Conservation (phyloP, 345 rosid species). For the Eucalyptus curtisii region DNA sequence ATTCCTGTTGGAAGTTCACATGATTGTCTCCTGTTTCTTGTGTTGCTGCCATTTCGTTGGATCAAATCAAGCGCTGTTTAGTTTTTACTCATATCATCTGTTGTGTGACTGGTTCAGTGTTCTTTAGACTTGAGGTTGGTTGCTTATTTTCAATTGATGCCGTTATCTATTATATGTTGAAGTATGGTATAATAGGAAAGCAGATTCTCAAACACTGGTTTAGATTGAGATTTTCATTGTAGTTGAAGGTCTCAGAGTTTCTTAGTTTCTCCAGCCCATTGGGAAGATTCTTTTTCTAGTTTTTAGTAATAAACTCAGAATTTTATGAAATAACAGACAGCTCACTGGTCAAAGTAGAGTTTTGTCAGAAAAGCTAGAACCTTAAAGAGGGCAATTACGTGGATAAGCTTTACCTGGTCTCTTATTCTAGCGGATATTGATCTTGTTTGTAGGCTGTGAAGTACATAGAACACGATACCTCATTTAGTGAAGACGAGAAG, state of each 20-base stretch:
- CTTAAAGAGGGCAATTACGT: not conserved
- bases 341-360: not conserved
- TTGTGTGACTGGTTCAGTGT: not conserved
- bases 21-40: not conserved
- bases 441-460: conserved; percentile 42
- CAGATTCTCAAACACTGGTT: not conserved
- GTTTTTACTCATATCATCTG: not conserved
- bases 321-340: not conserved
- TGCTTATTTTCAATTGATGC: not conserved
- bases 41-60: not conserved
- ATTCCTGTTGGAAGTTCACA: not conserved
- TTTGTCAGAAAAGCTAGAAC: not conserved
- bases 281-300: not conserved
- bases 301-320: not conserved
- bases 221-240: not conserved
- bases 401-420: not conserved
- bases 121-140: not conserved
- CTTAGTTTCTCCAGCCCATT: not conserved
- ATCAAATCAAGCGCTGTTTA: not conserved
- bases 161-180: not conserved
- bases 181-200: not conserved
- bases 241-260: not conserved
- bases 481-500: conserved; percentile 78
- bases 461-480: conserved; percentile 63
- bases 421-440: not conserved